Evolutionary conservation across 208 protist species (phyloP), one percentile per base, ranked within the genome.

Genomic region (Acanthamoeba culbertsoni): DNA sequence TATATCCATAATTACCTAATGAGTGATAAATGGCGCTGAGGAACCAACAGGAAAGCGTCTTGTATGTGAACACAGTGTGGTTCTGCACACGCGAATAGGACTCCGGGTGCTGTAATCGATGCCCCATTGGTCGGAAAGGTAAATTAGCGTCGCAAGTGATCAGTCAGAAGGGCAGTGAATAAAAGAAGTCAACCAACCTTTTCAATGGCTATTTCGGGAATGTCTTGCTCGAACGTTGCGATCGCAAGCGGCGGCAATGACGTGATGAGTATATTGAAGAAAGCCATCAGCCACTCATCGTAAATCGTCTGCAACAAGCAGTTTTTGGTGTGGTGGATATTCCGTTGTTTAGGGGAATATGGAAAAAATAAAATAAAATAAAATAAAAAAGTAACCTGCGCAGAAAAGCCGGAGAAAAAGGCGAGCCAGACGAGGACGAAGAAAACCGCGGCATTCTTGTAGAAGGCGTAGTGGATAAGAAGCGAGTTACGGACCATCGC

Each of bases 41-140:
- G 46, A 86, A 57, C 75, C 75, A 86, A 16, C 4, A 8, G 4
- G 45, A 23, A 26, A 86, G 46, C 16, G 43, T 86, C n/a, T 48
- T 59, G 12, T 23, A 35, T 31, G 46, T 42, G 95, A 94, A 59
- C 68, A 93, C 28, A 42, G 20, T 55, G 42, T 51, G 14, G 91
- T 45, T 4, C 91, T 84, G 20, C 73, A 59, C 35, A 63, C 79
- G 20, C 97, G 97, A 5, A 97, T 96, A 89, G 94, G 96, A 45
- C 97, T 97, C 93, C 99, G 98, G 12, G 99, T 93, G 91, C 98
- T 97, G 94, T 98, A 98, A 5, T 98, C 94, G 31, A 99, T 88
- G 0, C 97, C 97, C 35, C 98, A 97, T 35, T 98, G 96, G 62
- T 98, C 96, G 35, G 98, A 98, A 95, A 98, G 98, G 37, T 98